A percentile compares a stretch with the other conserved stretches of the same genome.
These are phyloP conservation scores for Buxus sempervirens DNA, from an alignment of 164 flowering plant species.

Conservation along the genomic window DNA sequence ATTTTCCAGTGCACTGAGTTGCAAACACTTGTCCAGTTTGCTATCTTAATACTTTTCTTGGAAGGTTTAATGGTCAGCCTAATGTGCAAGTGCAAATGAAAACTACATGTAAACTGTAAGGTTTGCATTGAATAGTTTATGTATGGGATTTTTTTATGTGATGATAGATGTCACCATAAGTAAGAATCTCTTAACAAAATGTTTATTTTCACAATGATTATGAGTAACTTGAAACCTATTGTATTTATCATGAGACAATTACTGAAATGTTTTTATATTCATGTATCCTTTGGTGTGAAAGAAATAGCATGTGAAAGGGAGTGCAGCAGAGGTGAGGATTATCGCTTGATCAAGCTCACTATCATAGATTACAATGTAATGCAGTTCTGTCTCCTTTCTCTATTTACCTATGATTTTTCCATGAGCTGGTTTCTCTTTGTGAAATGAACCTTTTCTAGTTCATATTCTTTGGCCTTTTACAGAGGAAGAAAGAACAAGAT, in stretches of 20 bases:
- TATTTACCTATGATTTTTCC: not conserved
- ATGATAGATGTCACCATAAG: too few relatives aligned
- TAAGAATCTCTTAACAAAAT: too few relatives aligned
- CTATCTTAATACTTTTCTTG: too few relatives aligned
- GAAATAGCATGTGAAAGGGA: conserved; percentile 90
- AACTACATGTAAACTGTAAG: too few relatives aligned
- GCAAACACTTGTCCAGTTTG: too few relatives aligned
- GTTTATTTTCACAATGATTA: too few relatives aligned
- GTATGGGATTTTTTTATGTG: too few relatives aligned
- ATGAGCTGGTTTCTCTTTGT: not conserved
- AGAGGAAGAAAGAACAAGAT: conserved; percentile 61
- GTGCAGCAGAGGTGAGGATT: conserved; percentile 99
- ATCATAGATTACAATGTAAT: conserved; percentile 72
- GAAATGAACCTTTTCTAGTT: not conserved
- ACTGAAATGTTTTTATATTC: not conserved
- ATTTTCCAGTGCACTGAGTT: too few relatives aligned
- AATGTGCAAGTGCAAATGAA: too few relatives aligned
- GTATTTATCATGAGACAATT: not conserved
- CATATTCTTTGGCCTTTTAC: conserved; percentile 13
- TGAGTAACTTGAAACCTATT: not conserved
- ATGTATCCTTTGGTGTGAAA: conserved; percentile 10
- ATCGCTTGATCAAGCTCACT: conserved; percentile 84
- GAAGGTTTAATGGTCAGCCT: too few relatives aligned
- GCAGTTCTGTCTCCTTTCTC: not conserved
- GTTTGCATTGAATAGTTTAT: too few relatives aligned